These are phyloP conservation scores for Trametes hirsuta DNA, from an alignment of 1,284 basidiomycete species.

Conservation along the genomic window DNA sequence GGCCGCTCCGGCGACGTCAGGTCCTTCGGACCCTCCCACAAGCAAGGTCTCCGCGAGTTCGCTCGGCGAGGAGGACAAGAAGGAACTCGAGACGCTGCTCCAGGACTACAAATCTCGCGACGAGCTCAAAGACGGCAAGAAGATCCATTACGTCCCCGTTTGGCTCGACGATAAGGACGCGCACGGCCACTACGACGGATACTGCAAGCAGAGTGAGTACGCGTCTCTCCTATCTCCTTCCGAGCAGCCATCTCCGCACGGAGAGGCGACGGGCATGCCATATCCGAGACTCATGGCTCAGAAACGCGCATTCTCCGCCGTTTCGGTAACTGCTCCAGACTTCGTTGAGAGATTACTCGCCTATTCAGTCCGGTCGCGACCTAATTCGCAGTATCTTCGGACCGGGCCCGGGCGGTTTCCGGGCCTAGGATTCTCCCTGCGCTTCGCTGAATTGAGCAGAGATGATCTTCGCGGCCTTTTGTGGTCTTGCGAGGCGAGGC, in stretches of 20 bases:
- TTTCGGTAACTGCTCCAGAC: constrained; percentile 6
- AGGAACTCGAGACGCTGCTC: constrained; percentile 64
- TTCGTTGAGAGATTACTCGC: not conserved
- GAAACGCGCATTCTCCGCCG: constrained; percentile 9
- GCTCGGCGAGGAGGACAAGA: constrained; percentile 62
- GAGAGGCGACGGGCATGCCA: constrained; percentile 2
- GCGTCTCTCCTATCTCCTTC: constrained; percentile 14
- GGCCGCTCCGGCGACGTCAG: constrained; percentile 20
- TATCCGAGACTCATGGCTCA: constrained; percentile 1
- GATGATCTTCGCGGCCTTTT: constrained; percentile 1
- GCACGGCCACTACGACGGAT: constrained; percentile 95
- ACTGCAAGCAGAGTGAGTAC: constrained; percentile 92
- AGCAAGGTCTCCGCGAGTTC: constrained; percentile 52
- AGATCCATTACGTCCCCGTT: constrained; percentile 82
- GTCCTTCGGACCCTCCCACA: constrained; percentile 12
- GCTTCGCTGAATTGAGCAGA: constrained; percentile 10
- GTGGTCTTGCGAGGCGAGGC: not conserved
- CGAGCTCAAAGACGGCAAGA: constrained; percentile 46
- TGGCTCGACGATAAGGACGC: constrained; percentile 92
- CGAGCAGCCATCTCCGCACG: not conserved
- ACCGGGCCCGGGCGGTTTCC: constrained; percentile 9
- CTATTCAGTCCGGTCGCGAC: not conserved
- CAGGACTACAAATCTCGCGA: constrained; percentile 59
- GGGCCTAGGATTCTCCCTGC: constrained; percentile 1
- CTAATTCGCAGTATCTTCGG: constrained; percentile 17